Evolutionary conservation across 1,284 basidiomycete genomes (phyloP).

Genomic region (Testicularia cyperi): DNA sequence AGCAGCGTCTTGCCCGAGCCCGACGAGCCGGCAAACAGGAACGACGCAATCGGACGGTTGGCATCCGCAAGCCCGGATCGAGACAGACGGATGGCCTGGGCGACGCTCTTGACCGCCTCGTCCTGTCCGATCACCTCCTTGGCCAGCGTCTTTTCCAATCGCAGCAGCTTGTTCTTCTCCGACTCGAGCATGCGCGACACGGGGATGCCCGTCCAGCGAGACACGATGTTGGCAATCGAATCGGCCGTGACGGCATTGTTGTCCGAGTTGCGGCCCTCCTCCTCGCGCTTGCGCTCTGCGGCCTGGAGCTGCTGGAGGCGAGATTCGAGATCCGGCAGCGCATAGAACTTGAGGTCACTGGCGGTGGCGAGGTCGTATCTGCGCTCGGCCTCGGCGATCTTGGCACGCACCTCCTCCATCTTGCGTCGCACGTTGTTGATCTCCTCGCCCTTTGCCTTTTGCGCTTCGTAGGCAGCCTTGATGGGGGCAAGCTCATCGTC

Average conservation of each 20-base stretch:
- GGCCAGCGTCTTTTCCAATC: slow-evolving; percentile 50
- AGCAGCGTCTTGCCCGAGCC: slow-evolving; percentile 67
- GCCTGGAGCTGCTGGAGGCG: slow-evolving; percentile 67
- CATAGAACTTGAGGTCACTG: slow-evolving; percentile 88
- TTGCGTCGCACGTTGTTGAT: slow-evolving; percentile 76
- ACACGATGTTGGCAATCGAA: slow-evolving; percentile 66
- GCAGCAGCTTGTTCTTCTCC: slow-evolving; percentile 56
- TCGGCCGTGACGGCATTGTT: slow-evolving; percentile 54
- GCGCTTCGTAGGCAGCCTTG: slow-evolving; percentile 83
- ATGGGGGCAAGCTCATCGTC: slow-evolving; percentile 89
- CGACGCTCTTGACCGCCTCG: slow-evolving; percentile 66
- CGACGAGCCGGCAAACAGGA: slow-evolving; percentile 63
- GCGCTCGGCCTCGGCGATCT: slow-evolving; percentile 91
- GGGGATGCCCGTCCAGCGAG: slow-evolving; percentile 64
- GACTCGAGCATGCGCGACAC: slow-evolving; percentile 60
- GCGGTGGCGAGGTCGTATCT: slow-evolving; percentile 65
- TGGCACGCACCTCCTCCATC: slow-evolving; percentile 88
- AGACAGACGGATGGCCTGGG: slow-evolving; percentile 66
- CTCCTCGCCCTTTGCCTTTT: slow-evolving; percentile 83
- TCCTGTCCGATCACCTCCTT: slow-evolving; percentile 65
- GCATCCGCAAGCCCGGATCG: slow-evolving; percentile 66
- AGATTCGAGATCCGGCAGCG: slow-evolving; percentile 81
- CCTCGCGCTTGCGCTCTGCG: slow-evolving; percentile 62
- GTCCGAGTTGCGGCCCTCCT: slow-evolving; percentile 49
- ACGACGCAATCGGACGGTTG: slow-evolving; percentile 64